Conservation (phyloP, 495 filamentous ascomycete genomes). For the Echria macrotheca region DNA sequence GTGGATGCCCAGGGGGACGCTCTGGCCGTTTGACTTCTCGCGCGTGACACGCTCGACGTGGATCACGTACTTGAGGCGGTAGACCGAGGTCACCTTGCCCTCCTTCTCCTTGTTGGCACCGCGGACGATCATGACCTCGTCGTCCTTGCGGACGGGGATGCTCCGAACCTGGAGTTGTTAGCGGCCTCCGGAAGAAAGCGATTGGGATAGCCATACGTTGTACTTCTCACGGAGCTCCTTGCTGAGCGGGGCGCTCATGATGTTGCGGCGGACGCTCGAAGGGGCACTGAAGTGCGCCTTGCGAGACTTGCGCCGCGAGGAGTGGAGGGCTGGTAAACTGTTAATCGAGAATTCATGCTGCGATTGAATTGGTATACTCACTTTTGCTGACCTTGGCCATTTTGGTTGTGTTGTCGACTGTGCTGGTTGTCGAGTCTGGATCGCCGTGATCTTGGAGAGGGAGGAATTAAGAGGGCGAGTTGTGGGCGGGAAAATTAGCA, state of each 20-base stretch:
- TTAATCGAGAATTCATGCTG: constrained; percentile 11
- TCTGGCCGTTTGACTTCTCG: constrained; percentile 92
- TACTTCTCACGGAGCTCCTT: constrained; percentile 96
- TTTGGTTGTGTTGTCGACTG: constrained; percentile 29
- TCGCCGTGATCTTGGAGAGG: constrained; percentile 29
- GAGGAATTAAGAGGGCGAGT: constrained; percentile 12
- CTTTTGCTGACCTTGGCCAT: constrained; percentile 32
- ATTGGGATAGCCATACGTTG: constrained; percentile 57
- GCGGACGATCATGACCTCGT: constrained; percentile 85
- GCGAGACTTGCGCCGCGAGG: constrained; percentile 93
- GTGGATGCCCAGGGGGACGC: constrained; percentile 80
- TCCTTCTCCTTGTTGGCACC: constrained; percentile 91
- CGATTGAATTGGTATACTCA: constrained; percentile 11
- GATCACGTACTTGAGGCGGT: constrained; percentile 95
- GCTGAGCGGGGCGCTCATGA: constrained; percentile 90
- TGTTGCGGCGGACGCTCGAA: constrained; percentile 81
- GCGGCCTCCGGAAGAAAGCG: constrained; percentile 8
- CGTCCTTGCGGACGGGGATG: constrained; percentile 97
- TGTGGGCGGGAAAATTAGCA: constrained; percentile 21
- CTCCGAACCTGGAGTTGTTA: constrained; percentile 65
- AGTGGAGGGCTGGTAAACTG: constrained; percentile 31
- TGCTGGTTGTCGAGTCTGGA: constrained; percentile 24
- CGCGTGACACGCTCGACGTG: constrained; percentile 87
- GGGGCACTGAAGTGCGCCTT: constrained; percentile 94
- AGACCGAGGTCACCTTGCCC: constrained; percentile 90